Evolutionary conservation across 352 stramenopile species (phyloP), one percentile per base, ranked within the genome.

Genomic region (Phytopythium sindhum): DNA sequence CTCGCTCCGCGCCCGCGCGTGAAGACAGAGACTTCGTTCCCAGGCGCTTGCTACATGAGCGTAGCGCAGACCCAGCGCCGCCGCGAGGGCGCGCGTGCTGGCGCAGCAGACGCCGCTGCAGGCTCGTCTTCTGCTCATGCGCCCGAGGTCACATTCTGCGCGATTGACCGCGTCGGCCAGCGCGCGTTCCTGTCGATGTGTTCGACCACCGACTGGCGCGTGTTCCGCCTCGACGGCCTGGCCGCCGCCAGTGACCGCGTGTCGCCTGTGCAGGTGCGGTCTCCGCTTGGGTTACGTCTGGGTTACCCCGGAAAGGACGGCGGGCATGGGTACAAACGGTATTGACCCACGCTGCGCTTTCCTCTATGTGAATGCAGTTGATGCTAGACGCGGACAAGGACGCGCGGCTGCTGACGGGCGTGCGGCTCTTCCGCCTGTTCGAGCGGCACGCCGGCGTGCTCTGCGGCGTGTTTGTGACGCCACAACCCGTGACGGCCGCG

Each of bases 381-480:
- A 50, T 70, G 3, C 39, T 87, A 5, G 75, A 91, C 57, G 62
- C 68, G 23, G 31, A 67, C 12, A 81, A 83, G 57, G 75, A 81
- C 35, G 64, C 72, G 24, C 72, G 69, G 58, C 60, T 69, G 31
- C 66, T 93, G 4, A 65, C 70, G 10, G 69, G 64, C 31, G 81
- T 91, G 23, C 77, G 84, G 31, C 80, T 91, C 67, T 75, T 93
- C 37, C 77, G 71, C 19, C 64, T 93, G 54, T 93, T 85, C 56
- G 63, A 81, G 44, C 66, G 78, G 39, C 62, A 59, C 1, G 17
- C 45, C 14, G 72, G 61, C 31, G 71, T 71, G 17, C 56, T 92
- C 15, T 71, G 73, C 14, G 73, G 60, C 41, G 37, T 81, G 3
- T 88, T 92, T 44, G 81, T 90, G 44, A 75, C 75, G 26, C 75